Base-by-base conservation (phyloP, 352 stramenopile species). In the Globisporangium orthogonon region DNA sequence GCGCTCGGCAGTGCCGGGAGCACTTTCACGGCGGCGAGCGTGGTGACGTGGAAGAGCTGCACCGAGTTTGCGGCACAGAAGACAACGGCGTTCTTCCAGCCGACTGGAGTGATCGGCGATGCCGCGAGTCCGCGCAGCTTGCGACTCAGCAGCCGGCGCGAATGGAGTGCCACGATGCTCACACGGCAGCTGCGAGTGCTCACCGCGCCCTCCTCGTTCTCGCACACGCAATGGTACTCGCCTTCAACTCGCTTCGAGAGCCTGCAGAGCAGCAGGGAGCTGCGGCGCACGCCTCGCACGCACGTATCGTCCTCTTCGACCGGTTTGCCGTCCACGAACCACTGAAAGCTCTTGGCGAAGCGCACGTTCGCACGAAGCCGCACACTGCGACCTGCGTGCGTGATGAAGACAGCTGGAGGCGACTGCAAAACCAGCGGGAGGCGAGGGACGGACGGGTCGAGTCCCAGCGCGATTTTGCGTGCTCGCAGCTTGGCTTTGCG, bases 141-240 rank as follows among this genome's bases (percentile, higher is more conserved):
- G 10, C 68, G 69, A 28, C 43, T 68, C 23, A 53, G 52, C 0
- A 77, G 18, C 1, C 57, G 54, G 40, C 60, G 62, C 0, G 73
- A 56, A 15, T 17, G 40, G 15, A 89, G 48, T 7, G 39, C 44
- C 45, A 66, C 59, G 41, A 78, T 46, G 30, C 64, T 54, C 4
- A 89, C 70, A 7, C 61, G 67, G 23, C 66, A 79, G 2, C 55
- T 58, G 29, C 64, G 54, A 15, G 76, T 76, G 39, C 54, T 71
- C 5, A 64, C 60, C 0, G 17, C 52, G 7, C 79, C 76, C 56
- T 89, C 79, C 49, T 89, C 79, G 50, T 89, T 87, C 46, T 76
- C 65, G 45, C 74, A 87, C 17, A 73, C 70, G 56, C 78, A 89
- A 54, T 69, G 74, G 57, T 87, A 87, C 33, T 86, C 71, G 1